Evolutionary conservation across 2,329 filamentous ascomycete genomes (phyloP).

Genomic region (Xylariaceae sp.): DNA sequence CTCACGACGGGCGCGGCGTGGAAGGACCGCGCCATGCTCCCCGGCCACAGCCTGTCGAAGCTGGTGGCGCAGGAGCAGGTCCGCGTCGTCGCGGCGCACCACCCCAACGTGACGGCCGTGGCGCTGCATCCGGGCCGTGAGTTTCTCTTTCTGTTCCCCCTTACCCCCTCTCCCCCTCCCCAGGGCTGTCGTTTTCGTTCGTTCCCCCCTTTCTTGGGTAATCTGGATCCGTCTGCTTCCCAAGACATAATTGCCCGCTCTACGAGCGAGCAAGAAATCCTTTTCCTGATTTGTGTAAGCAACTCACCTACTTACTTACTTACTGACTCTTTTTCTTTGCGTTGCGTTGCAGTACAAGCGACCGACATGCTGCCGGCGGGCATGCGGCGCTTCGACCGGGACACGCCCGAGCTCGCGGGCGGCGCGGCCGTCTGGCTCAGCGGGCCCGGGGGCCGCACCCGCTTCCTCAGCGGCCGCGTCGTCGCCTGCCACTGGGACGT

Average conservation of each 20-base stretch:
- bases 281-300: not conserved
- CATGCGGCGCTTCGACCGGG: conserved; percentile 32
- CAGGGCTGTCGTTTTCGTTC: not conserved
- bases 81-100: conserved; percentile 23
- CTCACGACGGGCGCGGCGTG: conserved; percentile 16
- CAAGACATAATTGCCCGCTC: not conserved
- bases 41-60: conserved; percentile 27
- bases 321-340: not conserved
- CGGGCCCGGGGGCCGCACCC: conserved; percentile 28
- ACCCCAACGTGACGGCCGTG: conserved; percentile 26
- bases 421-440: conserved; percentile 22
- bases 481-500: conserved; percentile 30
- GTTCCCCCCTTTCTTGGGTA: not conserved
- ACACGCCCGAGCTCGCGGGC: conserved; percentile 33
- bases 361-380: conserved; percentile 16
- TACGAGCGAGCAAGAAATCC: not conserved
- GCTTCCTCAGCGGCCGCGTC: conserved; percentile 25
- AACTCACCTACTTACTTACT: not conserved
- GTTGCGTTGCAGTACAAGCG: conserved; percentile 13
- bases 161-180: no score
- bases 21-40: conserved; percentile 12
- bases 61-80: conserved; percentile 23
- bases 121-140: conserved; percentile 28
- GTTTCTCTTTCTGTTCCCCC: no score
- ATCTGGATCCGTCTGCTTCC: not conserved